Evolutionary conservation across 768 basidiomycete species (phyloP).

Genomic region (Psilocybe subaeruginosa): DNA sequence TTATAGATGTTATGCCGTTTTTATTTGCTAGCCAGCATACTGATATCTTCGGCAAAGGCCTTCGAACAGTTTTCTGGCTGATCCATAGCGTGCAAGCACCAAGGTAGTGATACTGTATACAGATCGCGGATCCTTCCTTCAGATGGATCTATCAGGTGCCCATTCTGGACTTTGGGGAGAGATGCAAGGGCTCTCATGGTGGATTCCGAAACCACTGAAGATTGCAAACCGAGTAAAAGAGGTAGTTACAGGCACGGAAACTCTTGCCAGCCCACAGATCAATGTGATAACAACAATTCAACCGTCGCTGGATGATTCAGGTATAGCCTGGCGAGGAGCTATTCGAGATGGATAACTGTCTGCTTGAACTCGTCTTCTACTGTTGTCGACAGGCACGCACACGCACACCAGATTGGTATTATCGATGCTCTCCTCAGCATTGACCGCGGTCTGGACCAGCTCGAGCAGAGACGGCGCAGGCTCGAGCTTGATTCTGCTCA

Average conservation of each 20-base stretch:
- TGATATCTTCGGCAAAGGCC: slow-evolving; percentile 74
- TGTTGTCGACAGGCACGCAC: slow-evolving; percentile 81
- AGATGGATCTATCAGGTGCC: slow-evolving; percentile 70
- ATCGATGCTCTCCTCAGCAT: slow-evolving; percentile 62
- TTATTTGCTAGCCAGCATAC: slow-evolving; percentile 69
- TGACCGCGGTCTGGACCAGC: slow-evolving; percentile 79
- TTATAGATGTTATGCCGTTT: slow-evolving; percentile 79
- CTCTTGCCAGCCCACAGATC: slow-evolving; percentile 74
- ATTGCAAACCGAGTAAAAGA: slow-evolving; percentile 79
- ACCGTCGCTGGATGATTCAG: slow-evolving; percentile 67
- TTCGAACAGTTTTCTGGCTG: slow-evolving; percentile 59
- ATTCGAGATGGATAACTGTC: slow-evolving; percentile 64
- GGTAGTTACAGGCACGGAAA: slow-evolving; percentile 66
- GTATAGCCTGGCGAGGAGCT: slow-evolving; percentile 69
- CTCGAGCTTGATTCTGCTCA: slow-evolving; percentile 75
- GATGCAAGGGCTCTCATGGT: slow-evolving; percentile 72
- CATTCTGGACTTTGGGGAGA: slow-evolving; percentile 61
- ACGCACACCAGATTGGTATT: slow-evolving; percentile 74
- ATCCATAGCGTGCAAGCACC: slow-evolving; percentile 87
- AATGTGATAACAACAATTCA: slow-evolving; percentile 69
- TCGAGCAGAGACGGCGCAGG: slow-evolving; percentile 76
- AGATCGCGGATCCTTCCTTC: slow-evolving; percentile 76
- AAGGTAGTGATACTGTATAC: slow-evolving; percentile 83
- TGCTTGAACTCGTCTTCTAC: slow-evolving; percentile 80
- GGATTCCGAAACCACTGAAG: slow-evolving; percentile 64